A percentile compares a stretch with the other conserved stretches of the same genome.
Evolutionary conservation across 148 eudicot genomes (phyloP).

Genomic region (Tetragonia tetragonoides): DNA sequence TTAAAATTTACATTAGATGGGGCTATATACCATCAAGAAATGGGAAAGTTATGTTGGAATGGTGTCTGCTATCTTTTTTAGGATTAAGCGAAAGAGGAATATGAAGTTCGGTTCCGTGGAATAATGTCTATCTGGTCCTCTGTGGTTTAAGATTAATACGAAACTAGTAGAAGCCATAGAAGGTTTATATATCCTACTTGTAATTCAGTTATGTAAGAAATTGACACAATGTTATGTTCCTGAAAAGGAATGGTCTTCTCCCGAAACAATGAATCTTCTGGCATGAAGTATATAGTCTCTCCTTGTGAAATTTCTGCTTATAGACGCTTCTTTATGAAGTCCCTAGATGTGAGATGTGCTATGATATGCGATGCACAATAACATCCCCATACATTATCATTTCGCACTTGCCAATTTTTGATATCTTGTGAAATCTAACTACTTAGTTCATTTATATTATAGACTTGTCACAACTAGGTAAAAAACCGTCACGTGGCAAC

Average conservation of each 20-base stretch:
- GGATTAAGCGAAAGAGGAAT: not conserved
- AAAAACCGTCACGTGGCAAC: not conserved
- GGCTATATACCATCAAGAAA: not conserved
- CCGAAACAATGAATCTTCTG: not conserved
- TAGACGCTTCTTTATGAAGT: no score
- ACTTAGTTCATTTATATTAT: not conserved
- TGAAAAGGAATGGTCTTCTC: not conserved
- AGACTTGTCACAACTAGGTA: not conserved
- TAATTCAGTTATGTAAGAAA: not conserved
- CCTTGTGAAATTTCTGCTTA: not conserved
- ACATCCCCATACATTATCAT: not conserved
- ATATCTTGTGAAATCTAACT: not conserved
- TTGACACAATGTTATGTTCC: not conserved
- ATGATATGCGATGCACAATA: not conserved
- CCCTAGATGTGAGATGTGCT: not conserved
- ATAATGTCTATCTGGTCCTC: not conserved
- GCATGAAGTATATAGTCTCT: not conserved
- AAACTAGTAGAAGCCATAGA: not conserved
- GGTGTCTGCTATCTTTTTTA: not conserved
- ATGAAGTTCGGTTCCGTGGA: not conserved
- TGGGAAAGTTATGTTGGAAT: not conserved
- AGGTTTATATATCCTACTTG: not conserved
- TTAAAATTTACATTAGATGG: no score
- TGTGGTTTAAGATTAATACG: not conserved
- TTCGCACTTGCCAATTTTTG: not conserved